Percentiles rank a stretch among this genome's conserved stretches.
phyloP scores from a whole-genome alignment of 495 filamentous ascomycete species.

The Penicillium pancosmium region DNA sequence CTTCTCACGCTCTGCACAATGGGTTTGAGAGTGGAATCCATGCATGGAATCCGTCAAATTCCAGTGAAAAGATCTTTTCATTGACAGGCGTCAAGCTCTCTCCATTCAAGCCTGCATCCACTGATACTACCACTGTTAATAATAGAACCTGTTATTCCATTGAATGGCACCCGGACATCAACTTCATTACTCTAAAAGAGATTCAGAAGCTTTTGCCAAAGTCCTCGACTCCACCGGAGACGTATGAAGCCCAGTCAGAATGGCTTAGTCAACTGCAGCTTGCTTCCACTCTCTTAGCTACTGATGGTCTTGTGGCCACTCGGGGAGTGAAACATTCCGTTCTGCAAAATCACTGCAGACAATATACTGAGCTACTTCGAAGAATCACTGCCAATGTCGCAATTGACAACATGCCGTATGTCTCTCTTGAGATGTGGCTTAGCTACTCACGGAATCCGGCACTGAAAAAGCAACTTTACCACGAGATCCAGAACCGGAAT shows the following conservation, averaged over 20 bases:
- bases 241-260: too few species aligned
- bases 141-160: too few species aligned
- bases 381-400: not conserved
- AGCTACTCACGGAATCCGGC: not conserved
- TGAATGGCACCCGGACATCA: too few species aligned
- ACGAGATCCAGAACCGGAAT: not conserved
- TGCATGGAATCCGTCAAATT: too few species aligned
- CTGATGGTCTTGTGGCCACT: not conserved
- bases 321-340: not conserved
- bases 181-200: not conserved
- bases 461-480: not conserved
- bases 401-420: not conserved
- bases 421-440: too few species aligned
- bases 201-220: not conserved
- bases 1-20: not conserved
- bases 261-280: not conserved
- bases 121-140: too few species aligned
- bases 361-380: not conserved
- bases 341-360: too few species aligned
- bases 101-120: too few species aligned
- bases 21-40: not conserved
- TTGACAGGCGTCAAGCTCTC: too few species aligned
- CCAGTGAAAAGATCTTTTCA: too few species aligned
- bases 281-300: not conserved
- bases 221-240: not conserved